Base-by-base conservation (phyloP, 805 yeast genomes). In the Ogataea paradorogensis region DNA sequence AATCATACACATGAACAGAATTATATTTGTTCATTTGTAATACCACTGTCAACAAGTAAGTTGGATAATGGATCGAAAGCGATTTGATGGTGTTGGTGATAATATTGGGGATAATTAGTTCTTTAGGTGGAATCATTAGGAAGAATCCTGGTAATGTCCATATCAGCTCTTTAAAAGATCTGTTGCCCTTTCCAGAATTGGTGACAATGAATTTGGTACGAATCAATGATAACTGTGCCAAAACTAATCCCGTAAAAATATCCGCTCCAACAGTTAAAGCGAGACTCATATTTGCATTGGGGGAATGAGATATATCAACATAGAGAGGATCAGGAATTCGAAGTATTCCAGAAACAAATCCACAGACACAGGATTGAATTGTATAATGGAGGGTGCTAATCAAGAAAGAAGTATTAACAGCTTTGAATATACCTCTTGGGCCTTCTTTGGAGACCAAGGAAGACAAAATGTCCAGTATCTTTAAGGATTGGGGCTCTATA, bases 341-440 rank as follows among this genome's bases (percentile, higher is more conserved):
- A 37, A 85, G 61, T 32, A 86, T 65, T 2, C 96, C 93, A 4
- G 96, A 81, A 7, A 89, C 58, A 47, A 90, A 77, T 3, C 96
- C 96, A 0, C 95, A 84, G 33, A 89, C 70, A 97, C 98, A 90
- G 1, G 96, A 87, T 55, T 86, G 91, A 32, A 89, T 65, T 0
- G 95, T 84, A 34, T 80, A 77, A 2, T 82, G 76, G 14, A 88
- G 67, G 0, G 95, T 84, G 38, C 76, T 82, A 56, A 84, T 74
- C 14, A 93, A 70, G 53, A 89, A 91, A 0, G 95, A 73, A 2
- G 95, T 83, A 56, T 85, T 83, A 28, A 80, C 73, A 9, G 89
- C 87, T 53, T 86, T 72, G 69, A 86, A 80, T 8, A 82, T 61
- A 3, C 89, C 88, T 51, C 77, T 67, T 14, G 80, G 81, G 18